Evolutionary conservation across 1,284 basidiomycete genomes (phyloP), one percentile per base, ranked within the genome.

Genomic region (Trichosporon inkin): DNA sequence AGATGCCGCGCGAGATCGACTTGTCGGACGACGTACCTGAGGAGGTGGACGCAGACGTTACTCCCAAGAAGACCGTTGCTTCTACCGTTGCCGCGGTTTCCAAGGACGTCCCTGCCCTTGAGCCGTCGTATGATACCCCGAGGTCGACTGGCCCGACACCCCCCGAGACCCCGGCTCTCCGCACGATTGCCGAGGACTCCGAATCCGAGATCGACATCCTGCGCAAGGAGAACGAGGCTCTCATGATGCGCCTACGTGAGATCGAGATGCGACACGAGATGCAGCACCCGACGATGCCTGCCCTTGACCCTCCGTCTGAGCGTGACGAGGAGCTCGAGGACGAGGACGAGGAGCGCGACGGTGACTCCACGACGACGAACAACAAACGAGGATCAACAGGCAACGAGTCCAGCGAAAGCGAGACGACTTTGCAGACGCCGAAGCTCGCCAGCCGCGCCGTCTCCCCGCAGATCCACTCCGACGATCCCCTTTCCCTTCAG

Each of bases 401-500:
- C 53, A 58, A 62, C 40, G 64, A 66, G 40, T 66, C 64, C 35
- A 66, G 64, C 64, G 64, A 66, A 53, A 63, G 62, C 19, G 64
- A 62, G 35, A 59, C 62, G 8, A 57, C 62, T 0, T 53, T 62
- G 5, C 56, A 66, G 49, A 66, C 62, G 3, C 64, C 64, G 11
- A 63, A 56, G 49, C 61, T 62, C 11, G 38, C 56, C 2, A 61
- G 59, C 49, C 54, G 64, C 13, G 57, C 64, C 6, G 57, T 62
- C 36, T 66, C 62, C 10, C 64, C 64, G 1, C 61, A 63, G 40
- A 60, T 63, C 36, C 51, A 73, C 60, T 28, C 44, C 14, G 73
- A 70, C 74, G 84, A 87, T 81, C 92, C 91, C 81, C 85, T 93
- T 68, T 90, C 94, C 85, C 86, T 92, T 68, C 93, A 87, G 68